Percentiles rank a stretch among this genome's conserved stretches.
Conservation (phyloP, 768 basidiomycete genomes). For the Fistulinella prunicolor region DNA sequence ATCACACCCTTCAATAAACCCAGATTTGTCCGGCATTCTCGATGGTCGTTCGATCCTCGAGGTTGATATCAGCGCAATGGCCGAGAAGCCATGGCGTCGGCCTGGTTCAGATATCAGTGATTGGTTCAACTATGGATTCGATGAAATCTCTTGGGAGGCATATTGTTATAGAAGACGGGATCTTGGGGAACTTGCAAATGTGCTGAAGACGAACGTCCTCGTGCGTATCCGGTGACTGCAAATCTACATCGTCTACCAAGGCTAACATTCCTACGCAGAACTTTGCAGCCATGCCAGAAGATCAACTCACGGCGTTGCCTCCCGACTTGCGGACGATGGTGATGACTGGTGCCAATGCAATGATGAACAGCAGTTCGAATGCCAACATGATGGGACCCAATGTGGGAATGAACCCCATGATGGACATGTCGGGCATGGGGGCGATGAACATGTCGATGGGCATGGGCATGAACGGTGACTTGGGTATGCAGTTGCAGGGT, state of each 20-base stretch:
- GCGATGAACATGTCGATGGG: conserved; percentile 49
- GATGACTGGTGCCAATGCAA: conserved; percentile 75
- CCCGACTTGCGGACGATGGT: conserved; percentile 85
- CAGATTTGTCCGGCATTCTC: conserved; percentile 57
- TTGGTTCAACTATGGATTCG: conserved; percentile 99
- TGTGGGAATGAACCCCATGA: conserved; percentile 64
- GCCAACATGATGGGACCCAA: conserved; percentile 53
- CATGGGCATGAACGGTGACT: conserved; percentile 65
- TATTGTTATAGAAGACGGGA: conserved; percentile 86
- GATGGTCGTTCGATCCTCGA: conserved; percentile 83
- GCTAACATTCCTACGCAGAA: conserved; percentile 44
- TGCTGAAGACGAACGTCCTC: conserved; percentile 80
- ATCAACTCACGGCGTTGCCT: conserved; percentile 72
- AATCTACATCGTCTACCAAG: background rate
- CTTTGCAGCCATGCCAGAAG: conserved; percentile 80
- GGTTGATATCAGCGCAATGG: conserved; percentile 69
- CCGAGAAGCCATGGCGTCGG: conserved; percentile 87
- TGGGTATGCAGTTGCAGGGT: conserved; percentile 52
- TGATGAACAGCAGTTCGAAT: conserved; percentile 64
- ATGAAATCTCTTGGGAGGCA: conserved; percentile 93
- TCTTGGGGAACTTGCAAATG: conserved; percentile 72
- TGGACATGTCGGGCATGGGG: conserved; percentile 74
- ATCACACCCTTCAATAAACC: conserved; percentile 78
- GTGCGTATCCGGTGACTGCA: conserved; percentile 42
- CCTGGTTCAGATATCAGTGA: conserved; percentile 93